These are phyloP conservation scores for Sistotremastrum niveocremeum DNA, from an alignment of 768 basidiomycete genomes.

Conservation along the genomic window DNA sequence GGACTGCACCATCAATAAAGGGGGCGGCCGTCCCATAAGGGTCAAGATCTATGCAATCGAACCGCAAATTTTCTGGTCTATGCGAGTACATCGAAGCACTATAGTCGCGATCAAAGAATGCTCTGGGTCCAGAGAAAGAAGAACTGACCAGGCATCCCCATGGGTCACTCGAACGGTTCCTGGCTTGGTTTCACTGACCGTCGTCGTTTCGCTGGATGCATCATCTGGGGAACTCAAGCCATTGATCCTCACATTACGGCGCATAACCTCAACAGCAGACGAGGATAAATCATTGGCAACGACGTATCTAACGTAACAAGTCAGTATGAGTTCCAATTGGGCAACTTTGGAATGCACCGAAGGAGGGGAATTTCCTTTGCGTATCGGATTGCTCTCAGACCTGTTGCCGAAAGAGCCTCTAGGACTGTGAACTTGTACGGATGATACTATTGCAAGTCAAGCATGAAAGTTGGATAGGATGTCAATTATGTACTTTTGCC, in stretches of 20 bases:
- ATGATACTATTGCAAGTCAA: constrained; percentile 26
- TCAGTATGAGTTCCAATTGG: constrained; percentile 2
- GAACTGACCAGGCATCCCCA: constrained; percentile 80
- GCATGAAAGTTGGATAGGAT: constrained; percentile 4
- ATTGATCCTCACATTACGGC: constrained; percentile 73
- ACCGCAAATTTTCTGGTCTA: constrained; percentile 54
- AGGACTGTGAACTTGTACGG: constrained; percentile 65
- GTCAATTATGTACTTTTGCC: constrained; percentile 8
- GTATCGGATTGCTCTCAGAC: constrained; percentile 90
- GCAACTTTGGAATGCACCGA: constrained; percentile 37
- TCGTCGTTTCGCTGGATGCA: constrained; percentile 6
- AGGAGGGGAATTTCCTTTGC: constrained; percentile 91
- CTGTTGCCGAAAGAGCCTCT: constrained; percentile 93
- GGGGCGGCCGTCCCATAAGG: constrained; percentile 97
- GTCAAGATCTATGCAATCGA: constrained; percentile 95
- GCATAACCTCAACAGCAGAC: constrained; percentile 75
- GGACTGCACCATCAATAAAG: constrained; percentile 90
- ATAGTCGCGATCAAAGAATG: background rate
- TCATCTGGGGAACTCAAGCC: constrained; percentile 33
- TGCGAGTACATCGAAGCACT: constrained; percentile 88
- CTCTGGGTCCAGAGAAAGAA: background rate
- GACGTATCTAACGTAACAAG: constrained; percentile 45
- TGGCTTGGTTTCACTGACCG: constrained; percentile 9
- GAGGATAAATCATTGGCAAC: constrained; percentile 90
- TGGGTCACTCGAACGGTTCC: constrained; percentile 73